phyloP scores from a whole-genome alignment of 257 asterid genomes.

The Solanum ossicruentum region DNA sequence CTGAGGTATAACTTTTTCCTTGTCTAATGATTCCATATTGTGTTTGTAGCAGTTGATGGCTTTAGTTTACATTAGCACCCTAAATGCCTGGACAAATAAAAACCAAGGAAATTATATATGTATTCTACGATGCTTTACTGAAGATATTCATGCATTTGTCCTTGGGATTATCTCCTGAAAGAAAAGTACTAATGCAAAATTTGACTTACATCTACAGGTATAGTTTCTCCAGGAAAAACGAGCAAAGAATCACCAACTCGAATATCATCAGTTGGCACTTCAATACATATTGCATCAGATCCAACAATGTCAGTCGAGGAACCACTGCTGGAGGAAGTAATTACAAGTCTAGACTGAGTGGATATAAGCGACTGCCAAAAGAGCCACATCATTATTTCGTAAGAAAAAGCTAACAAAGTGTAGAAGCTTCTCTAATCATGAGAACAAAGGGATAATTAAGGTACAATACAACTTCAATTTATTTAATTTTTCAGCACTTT shows the following conservation, averaged over 20 bases:
- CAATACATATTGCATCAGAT: constrained; percentile 72
- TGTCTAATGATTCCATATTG: background rate
- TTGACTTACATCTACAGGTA: constrained; percentile 87
- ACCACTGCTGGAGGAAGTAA: constrained; percentile 68
- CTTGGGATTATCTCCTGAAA: background rate
- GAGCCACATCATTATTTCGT: constrained; percentile 1
- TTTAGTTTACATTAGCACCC: background rate
- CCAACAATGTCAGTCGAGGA: constrained; percentile 48
- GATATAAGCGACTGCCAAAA: constrained; percentile 85
- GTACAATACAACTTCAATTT: background rate
- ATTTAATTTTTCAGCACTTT: background rate
- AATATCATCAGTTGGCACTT: constrained; percentile 92
- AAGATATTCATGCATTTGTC: background rate
- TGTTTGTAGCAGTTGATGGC: background rate
- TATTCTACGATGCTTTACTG: background rate
- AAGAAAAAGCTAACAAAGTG: background rate
- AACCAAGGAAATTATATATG: background rate
- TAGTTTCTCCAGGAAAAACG: constrained; percentile 97
- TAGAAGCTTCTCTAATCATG: background rate
- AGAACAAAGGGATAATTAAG: background rate
- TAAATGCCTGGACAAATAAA: background rate
- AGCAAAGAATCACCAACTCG: constrained; percentile 70
- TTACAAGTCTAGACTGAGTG: constrained; percentile 76
- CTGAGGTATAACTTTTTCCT: background rate
- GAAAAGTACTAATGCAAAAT: background rate